Base-by-base conservation (phyloP, 1,139 yeast genomes). In the Yamadazyma conglobata region DNA sequence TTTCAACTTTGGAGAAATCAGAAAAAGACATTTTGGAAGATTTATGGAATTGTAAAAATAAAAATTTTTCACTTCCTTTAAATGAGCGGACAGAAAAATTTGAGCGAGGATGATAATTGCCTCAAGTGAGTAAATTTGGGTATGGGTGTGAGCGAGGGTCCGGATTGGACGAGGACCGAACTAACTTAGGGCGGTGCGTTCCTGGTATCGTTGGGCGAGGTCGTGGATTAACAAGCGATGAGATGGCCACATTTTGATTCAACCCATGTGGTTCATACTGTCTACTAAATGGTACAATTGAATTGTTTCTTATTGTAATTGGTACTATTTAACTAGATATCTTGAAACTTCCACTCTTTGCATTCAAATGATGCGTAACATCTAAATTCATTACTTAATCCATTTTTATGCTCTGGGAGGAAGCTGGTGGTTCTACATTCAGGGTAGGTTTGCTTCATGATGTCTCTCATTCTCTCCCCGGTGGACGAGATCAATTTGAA, bases 311-410 rank as follows among this genome's bases (percentile, higher is more conserved):
- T 17, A 12, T 25, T 18, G 27, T n/a, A 25, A 20, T 6, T 6
- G 11, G 6, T 6, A 20, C 10, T 20, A 20, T 10, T n/a, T 20
- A n/a, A 22, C 14, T 20, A 32, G n/a, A 19, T 20, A 2, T 32
- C 33, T 27, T 37, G 43, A 36, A 55, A 63, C 30, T 51, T 58
- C 74, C 73, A 68, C 29, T 50, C 42, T 4, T 45, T 29, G 34
- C 70, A 54, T 50, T 82, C 91, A 44, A 76, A 84, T 26, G 77
- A 73, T 1, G 96, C 87, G 50, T 85, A 87, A 48, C 95, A 86
- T 46, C 86, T 64, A 52, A 86, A 88, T 56, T 88, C 96, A 53
- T 88, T 88, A 49, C 89, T 80, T 36, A 88, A 66, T 0, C 95
- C 95, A 46, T 85, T 83, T 35, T 79, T 79, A 51, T 88, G 96